phyloP scores from a whole-genome alignment of 2,329 filamentous ascomycete species.

The Hymenoscyphus albidus region DNA sequence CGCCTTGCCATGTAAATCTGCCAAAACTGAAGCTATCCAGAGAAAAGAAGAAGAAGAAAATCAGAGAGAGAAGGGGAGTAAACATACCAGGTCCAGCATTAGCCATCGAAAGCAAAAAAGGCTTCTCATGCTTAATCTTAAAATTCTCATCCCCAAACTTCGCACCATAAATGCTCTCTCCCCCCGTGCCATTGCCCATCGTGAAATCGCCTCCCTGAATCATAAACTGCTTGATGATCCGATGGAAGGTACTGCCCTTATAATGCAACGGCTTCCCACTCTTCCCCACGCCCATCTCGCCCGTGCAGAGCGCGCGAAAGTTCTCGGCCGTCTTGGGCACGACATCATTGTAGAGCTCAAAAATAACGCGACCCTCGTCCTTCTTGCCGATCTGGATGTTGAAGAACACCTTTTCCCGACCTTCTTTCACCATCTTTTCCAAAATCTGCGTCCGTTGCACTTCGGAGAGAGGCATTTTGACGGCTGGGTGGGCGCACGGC shows the following conservation, averaged over 20 bases:
- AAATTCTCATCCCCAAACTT: constrained; percentile 99
- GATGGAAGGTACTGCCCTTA: constrained; percentile 91
- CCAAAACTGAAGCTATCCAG: too few species aligned
- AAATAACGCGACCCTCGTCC: constrained; percentile 71
- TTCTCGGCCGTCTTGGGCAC: constrained; percentile 96
- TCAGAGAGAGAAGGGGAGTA: neutral
- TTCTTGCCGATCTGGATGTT: constrained; percentile 79
- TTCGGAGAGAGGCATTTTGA: constrained; percentile 6
- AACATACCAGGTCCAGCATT: constrained; percentile 83
- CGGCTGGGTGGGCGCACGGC: neutral
- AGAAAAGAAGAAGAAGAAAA: neutral
- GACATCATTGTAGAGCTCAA: constrained; percentile 74
- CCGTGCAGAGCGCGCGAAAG: constrained; percentile 90
- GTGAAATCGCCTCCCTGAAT: constrained; percentile 98
- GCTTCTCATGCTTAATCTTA: constrained; percentile 81
- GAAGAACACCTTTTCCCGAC: constrained; percentile 76
- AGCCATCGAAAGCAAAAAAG: constrained; percentile 95
- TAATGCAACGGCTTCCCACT: constrained; percentile 83
- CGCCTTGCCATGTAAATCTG: neutral
- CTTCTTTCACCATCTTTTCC: constrained; percentile 34
- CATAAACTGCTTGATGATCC: constrained; percentile 98
- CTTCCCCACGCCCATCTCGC: constrained; percentile 84
- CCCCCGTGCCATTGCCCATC: constrained; percentile 86
- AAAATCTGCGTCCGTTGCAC: constrained; percentile 34
- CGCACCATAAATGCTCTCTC: constrained; percentile 94